Conservation (phyloP, 495 filamentous ascomycete species). For the Aspergillus carlsbadensis region DNA sequence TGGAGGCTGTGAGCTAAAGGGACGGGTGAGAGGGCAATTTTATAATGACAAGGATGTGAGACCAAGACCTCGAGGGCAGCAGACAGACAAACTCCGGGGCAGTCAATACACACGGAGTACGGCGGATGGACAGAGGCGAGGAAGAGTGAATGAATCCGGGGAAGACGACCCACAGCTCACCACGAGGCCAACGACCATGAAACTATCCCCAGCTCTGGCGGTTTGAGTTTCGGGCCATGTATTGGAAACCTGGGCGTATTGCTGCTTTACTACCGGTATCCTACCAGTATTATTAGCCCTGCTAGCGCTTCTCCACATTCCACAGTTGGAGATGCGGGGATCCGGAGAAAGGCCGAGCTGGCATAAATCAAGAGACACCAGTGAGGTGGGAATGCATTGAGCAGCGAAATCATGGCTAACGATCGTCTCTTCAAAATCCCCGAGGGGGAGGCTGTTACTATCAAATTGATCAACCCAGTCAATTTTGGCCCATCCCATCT, state of each 20-base stretch:
- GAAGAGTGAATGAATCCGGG: conserved; percentile 8
- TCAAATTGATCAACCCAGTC: conserved; percentile 21
- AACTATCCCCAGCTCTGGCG: conserved; percentile 5
- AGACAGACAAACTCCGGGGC: too few species aligned
- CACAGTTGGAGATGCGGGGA: background rate
- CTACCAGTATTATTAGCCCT: background rate
- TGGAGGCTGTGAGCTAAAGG: background rate
- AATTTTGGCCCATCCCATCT: conserved; percentile 24
- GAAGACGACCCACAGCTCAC: conserved; percentile 3
- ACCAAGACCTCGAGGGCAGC: too few species aligned
- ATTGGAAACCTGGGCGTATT: background rate
- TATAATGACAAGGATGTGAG: background rate
- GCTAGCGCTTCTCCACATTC: background rate
- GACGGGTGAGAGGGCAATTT: background rate
- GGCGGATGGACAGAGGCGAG: background rate
- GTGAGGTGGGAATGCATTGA: background rate
- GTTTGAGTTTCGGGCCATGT: conserved; percentile 2
- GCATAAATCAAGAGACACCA: background rate
- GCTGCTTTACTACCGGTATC: background rate
- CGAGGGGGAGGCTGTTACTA: conserved; percentile 21
- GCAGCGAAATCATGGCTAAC: background rate
- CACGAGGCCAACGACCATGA: background rate
- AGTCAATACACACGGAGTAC: background rate
- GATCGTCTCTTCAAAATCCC: conserved; percentile 36
- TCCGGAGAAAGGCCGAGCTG: background rate